phyloP scores from a whole-genome alignment of 140 eudicot species.

The Cichorium intybus region DNA sequence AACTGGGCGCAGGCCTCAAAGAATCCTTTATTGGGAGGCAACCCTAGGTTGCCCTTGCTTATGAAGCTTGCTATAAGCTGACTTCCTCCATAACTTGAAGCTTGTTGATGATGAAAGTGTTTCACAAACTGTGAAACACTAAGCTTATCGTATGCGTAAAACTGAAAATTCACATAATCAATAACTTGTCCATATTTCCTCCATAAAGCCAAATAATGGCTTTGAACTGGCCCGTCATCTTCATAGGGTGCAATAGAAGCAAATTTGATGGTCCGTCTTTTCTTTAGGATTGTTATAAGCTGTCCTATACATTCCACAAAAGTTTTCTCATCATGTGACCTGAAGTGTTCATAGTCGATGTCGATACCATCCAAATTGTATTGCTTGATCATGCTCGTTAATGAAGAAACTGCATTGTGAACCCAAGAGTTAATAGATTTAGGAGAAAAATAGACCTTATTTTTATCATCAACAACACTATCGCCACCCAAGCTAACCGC shows the following conservation, averaged over 20 bases:
- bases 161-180: slow-evolving; percentile 43
- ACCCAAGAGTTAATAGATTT: slow-evolving; percentile 39
- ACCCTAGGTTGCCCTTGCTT: slow-evolving; percentile 28
- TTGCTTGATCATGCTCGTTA: slow-evolving; percentile 34
- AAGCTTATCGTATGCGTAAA: slow-evolving; percentile 36
- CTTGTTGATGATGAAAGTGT: slow-evolving; percentile 21
- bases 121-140: slow-evolving; percentile 33
- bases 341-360: slow-evolving; percentile 38
- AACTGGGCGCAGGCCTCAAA: slow-evolving; percentile 36
- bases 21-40: slow-evolving; percentile 34
- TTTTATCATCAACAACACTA: slow-evolving; percentile 14
- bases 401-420: slow-evolving; percentile 36
- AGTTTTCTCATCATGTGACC: slow-evolving; percentile 18
- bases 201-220: slow-evolving; percentile 31
- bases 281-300: slow-evolving; percentile 29
- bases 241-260: slow-evolving; percentile 53
- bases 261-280: slow-evolving; percentile 22
- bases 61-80: slow-evolving; percentile 37
- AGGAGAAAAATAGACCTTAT: slow-evolving; percentile 23
- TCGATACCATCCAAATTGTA: slow-evolving; percentile 41
- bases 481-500: slow-evolving; percentile 47
- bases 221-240: slow-evolving; percentile 40
- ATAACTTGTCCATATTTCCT: slow-evolving; percentile 37
- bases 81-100: slow-evolving; percentile 30
- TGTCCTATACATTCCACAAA: slow-evolving; percentile 37